Percentiles rank a stretch among this genome's conserved stretches.
Evolutionary conservation across 495 filamentous ascomycete species (phyloP).

Genomic region (Penicillium malachiteum): DNA sequence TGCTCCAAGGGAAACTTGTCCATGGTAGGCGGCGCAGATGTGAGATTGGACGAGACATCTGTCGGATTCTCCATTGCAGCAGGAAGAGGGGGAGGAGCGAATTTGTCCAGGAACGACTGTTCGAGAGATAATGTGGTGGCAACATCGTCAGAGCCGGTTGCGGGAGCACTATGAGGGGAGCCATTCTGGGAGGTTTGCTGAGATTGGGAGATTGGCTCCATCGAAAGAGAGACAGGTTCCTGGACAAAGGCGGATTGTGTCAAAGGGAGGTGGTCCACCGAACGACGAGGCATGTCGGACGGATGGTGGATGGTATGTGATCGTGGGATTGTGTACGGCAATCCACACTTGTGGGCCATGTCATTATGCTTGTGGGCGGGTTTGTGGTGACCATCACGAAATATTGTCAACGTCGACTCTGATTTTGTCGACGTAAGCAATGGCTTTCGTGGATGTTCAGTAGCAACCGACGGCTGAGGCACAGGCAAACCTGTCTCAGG

Average conservation of each 20-base stretch:
- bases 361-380: conserved; percentile 87
- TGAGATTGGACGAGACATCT: conserved; percentile 20
- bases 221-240: conserved; percentile 29
- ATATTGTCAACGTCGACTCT: conserved; percentile 79
- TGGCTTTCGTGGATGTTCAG: conserved; percentile 59
- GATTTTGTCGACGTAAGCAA: conserved; percentile 79
- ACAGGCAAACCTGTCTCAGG: conserved; percentile 26
- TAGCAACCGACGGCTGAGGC: conserved; percentile 35
- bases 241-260: conserved; percentile 42
- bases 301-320: conserved; percentile 67
- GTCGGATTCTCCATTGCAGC: conserved; percentile 38
- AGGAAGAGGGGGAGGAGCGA: conserved; percentile 47
- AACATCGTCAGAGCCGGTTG: conserved; percentile 55
- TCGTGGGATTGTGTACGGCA: conserved; percentile 77
- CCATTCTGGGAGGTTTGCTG: conserved; percentile 60
- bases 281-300: conserved; percentile 58
- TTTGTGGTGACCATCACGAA: conserved; percentile 92
- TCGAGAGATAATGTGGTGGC: conserved; percentile 61
- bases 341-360: conserved; percentile 75
- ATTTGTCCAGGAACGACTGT: conserved; percentile 54
- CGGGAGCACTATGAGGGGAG: conserved; percentile 61
- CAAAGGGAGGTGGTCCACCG: conserved; percentile 66
- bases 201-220: conserved; percentile 18
- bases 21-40: conserved; percentile 29
- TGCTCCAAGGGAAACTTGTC: conserved; percentile 37